Base-by-base conservation (phyloP, 148 eudicot species). In the Fagopyrum esculentum region DNA sequence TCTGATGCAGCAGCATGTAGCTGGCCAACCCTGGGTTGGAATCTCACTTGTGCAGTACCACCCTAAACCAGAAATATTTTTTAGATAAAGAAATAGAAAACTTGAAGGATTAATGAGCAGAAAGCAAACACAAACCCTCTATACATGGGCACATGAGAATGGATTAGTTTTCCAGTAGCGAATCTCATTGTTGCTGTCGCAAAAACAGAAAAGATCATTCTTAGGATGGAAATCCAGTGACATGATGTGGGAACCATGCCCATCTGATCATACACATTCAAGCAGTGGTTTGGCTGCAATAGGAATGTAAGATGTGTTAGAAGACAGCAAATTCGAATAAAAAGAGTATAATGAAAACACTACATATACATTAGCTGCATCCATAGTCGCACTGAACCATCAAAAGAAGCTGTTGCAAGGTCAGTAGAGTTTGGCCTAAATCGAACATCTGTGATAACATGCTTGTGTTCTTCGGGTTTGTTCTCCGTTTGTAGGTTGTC, bases 151-250 rank as follows among this genome's bases (percentile, higher is more conserved):
- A 77, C 92, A 88, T 52, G 85, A 76, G 80, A 89, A 90, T n/a
- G 92, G 87, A 78, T 63, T 90, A 78, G 84, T 83, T 66, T 83
- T 90, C 90, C 92, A 92, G 72, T 95, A 95, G 50, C 85, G 91
- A 70, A 95, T 92, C 72, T 95, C 97, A 79, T 82, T 88, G 81
- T 78, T 81, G 81, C 94, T 85, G 83, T 95, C 99, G 26, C 96
- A 90, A 79, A 92, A 95, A 78, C 99, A 92, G 80, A 95, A 90
- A 45, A 95, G 84, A 80, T 89, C 93, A 61, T 82, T 86, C 82
- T 89, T 92, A 22, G 99, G 99, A 85, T 95, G 90, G 83, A 95
- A 95, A 84, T 95, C 99, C 57, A 95, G 87, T 75, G 99, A 95
- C 87, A 95, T 90, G 54, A 95, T 86, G 82, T 87, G 92, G 10